Percentiles rank a stretch among this genome's conserved stretches.
Evolutionary conservation across 1,139 yeast species (phyloP).

Genomic region (Kodamaea alishanica): DNA sequence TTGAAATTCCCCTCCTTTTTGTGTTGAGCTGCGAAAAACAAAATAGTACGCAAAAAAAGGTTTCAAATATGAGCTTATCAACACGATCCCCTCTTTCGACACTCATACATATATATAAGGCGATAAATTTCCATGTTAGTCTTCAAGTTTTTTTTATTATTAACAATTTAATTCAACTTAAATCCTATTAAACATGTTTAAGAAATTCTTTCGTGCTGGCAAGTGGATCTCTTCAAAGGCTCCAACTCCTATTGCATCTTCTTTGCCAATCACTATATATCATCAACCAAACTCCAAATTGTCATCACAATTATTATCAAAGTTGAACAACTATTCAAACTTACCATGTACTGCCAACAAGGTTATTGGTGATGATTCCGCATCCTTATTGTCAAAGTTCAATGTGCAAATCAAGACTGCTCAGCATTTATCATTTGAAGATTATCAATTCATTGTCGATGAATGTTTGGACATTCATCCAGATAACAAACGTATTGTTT

Average conservation of each 20-base stretch:
- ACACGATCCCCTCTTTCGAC: constrained; percentile 12
- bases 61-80: constrained; percentile 4
- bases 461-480: constrained; percentile 44
- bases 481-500: constrained; percentile 34
- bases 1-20: not conserved
- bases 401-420: constrained; percentile 24
- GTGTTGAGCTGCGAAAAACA: not conserved
- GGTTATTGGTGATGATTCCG: constrained; percentile 7
- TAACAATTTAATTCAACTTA: constrained; percentile 1
- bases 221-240: constrained; percentile 1
- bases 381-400: constrained; percentile 17
- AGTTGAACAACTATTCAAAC: constrained; percentile 19
- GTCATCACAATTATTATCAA: constrained; percentile 27
- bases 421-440: constrained; percentile 25
- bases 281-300: constrained; percentile 28
- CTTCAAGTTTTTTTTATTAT: not conserved
- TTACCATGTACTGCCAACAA: constrained; percentile 22
- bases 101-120: constrained; percentile 6
- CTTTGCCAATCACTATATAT: constrained; percentile 29
- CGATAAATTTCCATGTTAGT: not conserved
- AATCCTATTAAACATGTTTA: constrained; percentile 8
- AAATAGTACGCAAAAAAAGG: not conserved
- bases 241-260: constrained; percentile 7
- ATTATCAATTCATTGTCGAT: constrained; percentile 33
- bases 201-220: constrained; percentile 7